phyloP scores from a whole-genome alignment of 164 flowering plant genomes.

The Kingdonia uniflora region DNA sequence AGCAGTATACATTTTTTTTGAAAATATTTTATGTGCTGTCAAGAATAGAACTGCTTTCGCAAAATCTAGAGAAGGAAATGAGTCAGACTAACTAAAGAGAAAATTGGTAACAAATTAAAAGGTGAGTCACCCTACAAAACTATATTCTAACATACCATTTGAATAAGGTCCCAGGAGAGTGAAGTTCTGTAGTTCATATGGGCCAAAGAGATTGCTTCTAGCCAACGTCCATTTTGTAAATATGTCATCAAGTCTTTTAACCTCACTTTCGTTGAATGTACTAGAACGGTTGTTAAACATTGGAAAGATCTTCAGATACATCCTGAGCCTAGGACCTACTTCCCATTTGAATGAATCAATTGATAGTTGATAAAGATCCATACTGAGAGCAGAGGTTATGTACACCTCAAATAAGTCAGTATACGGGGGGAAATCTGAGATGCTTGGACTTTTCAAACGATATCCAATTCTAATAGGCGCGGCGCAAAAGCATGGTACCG shows the following conservation, averaged over 20 bases:
- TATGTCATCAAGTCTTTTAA: constrained; percentile 36
- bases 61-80: no score
- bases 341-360: constrained; percentile 43
- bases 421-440: constrained; percentile 50
- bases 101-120: no score
- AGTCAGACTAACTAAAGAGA: no score
- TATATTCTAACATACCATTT: constrained; percentile 31
- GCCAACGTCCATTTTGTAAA: constrained; percentile 63
- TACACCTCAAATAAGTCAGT: constrained; percentile 27
- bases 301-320: constrained; percentile 67
- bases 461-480: constrained; percentile 69
- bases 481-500: constrained; percentile 52
- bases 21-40: no score
- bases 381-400: constrained; percentile 37
- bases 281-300: constrained; percentile 13
- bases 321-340: constrained; percentile 62
- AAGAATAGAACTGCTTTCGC: no score
- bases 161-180: constrained; percentile 41
- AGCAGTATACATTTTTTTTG: no score
- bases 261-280: constrained; percentile 53
- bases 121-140: no score
- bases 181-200: constrained; percentile 64
- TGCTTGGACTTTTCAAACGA: constrained; percentile 87
- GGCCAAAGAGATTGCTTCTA: constrained; percentile 62
- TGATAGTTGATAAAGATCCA: constrained; percentile 44